Evolutionary conservation across 805 yeast genomes (phyloP).

Genomic region (Candida tibetensis): DNA sequence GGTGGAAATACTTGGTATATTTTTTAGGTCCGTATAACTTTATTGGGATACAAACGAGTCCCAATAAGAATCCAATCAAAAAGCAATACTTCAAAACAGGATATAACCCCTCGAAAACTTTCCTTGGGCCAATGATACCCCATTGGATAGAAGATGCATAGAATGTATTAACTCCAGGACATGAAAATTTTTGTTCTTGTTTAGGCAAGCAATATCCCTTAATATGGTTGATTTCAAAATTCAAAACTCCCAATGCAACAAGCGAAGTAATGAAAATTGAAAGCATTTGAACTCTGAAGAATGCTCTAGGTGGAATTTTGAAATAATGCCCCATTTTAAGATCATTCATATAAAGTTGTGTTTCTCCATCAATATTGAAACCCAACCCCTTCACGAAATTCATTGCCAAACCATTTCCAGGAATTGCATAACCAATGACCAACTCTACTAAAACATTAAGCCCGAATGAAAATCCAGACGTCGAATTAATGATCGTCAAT

Average conservation of each 20-base stretch:
- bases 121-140: conserved; percentile 50
- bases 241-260: conserved; percentile 20
- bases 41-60: conserved; percentile 17
- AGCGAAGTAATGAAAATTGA: conserved; percentile 21
- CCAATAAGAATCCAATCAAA: conserved; percentile 32
- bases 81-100: conserved; percentile 34
- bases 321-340: conserved; percentile 65
- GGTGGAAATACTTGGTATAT: conserved; percentile 29
- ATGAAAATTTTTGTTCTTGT: conserved; percentile 26
- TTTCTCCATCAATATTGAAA: conserved; percentile 55
- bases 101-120: conserved; percentile 29
- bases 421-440: conserved; percentile 36
- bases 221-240: conserved; percentile 17
- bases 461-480: conserved; percentile 32
- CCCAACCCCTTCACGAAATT: conserved; percentile 58
- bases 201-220: conserved; percentile 19
- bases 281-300: conserved; percentile 42
- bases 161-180: conserved; percentile 31
- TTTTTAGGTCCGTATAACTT: conserved; percentile 16
- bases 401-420: conserved; percentile 36
- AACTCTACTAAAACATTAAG: conserved; percentile 38
- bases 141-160: conserved; percentile 58
- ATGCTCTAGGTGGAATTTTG: conserved; percentile 59
- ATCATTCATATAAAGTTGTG: conserved; percentile 51
- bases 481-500: conserved; percentile 24